Conservation (phyloP, 176 grass and related monocot genomes). For the Zoysia japonica region DNA sequence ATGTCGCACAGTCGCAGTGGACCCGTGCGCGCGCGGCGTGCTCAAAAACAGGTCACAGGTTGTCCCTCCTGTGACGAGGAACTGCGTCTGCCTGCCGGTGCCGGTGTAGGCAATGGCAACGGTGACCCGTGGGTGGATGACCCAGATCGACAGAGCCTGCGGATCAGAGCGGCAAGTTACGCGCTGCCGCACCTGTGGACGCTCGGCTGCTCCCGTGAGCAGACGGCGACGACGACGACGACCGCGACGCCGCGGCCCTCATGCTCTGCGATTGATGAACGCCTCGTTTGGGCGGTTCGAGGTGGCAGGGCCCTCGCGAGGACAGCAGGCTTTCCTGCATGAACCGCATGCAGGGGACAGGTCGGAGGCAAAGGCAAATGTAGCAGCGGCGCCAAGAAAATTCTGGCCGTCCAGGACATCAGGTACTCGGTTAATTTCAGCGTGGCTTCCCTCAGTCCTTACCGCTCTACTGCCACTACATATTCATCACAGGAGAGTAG, state of each 20-base stretch:
- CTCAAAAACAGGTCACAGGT: not conserved
- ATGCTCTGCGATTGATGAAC: constrained; percentile 19
- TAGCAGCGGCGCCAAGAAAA: not conserved
- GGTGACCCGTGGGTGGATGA: not conserved
- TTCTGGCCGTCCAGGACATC: not conserved
- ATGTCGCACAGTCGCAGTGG: too few species aligned
- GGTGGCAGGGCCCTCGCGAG: constrained; percentile 1
- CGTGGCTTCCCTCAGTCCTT: too few species aligned
- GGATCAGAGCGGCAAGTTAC: too few species aligned
- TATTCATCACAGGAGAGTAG: too few species aligned
- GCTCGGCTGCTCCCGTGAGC: not conserved
- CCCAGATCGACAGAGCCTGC: too few species aligned
- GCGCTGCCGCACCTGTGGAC: not conserved
- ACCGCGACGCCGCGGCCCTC: not conserved
- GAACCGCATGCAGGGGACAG: not conserved
- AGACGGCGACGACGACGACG: not conserved
- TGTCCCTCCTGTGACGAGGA: not conserved
- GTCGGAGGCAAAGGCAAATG: not conserved
- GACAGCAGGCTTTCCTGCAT: constrained; percentile 33
- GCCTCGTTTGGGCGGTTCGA: constrained; percentile 35
- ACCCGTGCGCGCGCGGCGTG: not conserved
- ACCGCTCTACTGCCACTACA: too few species aligned
- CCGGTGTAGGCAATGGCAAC: not conserved
- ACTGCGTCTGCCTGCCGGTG: not conserved
- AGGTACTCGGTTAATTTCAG: not conserved